Percentiles rank a stretch among this genome's conserved stretches.
phyloP scores from a whole-genome alignment of 2,329 filamentous ascomycete species.

The Phyllachora maydis region DNA sequence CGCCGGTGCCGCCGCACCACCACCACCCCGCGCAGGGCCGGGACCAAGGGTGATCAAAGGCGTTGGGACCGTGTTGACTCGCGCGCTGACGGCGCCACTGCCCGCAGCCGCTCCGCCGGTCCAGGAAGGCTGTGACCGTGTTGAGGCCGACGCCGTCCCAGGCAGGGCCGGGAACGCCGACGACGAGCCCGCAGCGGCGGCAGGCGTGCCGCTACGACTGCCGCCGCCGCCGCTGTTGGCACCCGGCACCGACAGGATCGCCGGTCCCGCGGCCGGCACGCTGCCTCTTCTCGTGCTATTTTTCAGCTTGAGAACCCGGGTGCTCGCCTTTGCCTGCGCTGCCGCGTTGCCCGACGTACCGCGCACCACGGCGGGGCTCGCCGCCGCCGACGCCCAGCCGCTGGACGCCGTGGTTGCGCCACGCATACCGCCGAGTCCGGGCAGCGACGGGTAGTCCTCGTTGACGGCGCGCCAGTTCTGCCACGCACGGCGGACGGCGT shows the following conservation, averaged over 20 bases:
- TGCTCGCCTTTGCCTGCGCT: conserved; percentile 26
- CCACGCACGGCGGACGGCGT: conserved; percentile 64
- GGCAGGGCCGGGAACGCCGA: conserved; percentile 24
- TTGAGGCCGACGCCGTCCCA: conserved; percentile 3
- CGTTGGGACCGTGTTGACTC: too few species aligned
- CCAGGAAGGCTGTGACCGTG: conserved; percentile 5
- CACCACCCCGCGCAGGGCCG: conserved; percentile 1
- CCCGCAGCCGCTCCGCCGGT: conserved; percentile 4
- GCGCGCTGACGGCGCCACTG: conserved; percentile 1
- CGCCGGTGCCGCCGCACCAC: background rate
- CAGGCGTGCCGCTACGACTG: too few species aligned
- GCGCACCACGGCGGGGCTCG: conserved; percentile 35
- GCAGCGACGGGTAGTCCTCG: conserved; percentile 82
- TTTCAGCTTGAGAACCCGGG: conserved; percentile 35
- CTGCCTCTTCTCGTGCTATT: conserved; percentile 28
- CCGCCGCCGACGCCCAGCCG: conserved; percentile 40
- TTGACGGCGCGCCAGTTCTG: conserved; percentile 92
- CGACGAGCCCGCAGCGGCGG: conserved; percentile 7
- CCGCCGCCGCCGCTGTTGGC: conserved; percentile 5
- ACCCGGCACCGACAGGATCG: conserved; percentile 3
- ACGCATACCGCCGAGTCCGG: conserved; percentile 49
- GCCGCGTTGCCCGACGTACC: conserved; percentile 15
- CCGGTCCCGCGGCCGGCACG: conserved; percentile 5
- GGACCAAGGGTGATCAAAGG: too few species aligned
- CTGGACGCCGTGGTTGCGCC: conserved; percentile 33